Percentiles rank a stretch among this genome's conserved stretches.
phyloP scores from a whole-genome alignment of 2,329 filamentous ascomycete genomes.

The Capronia americana region DNA sequence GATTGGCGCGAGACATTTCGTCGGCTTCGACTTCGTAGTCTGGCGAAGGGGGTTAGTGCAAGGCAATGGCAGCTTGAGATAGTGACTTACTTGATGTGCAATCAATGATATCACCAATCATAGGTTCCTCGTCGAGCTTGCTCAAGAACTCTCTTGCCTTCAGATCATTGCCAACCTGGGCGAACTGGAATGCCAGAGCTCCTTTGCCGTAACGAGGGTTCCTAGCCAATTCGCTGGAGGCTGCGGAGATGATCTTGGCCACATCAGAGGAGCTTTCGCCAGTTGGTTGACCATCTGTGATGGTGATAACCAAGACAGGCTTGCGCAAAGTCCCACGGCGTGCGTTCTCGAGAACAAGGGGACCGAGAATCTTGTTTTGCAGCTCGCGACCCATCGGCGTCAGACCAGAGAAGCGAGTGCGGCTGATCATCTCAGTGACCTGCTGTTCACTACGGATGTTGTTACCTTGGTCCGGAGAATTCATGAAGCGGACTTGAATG shows the following conservation, averaged over 20 bases:
- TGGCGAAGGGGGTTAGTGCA: slow-evolving; percentile 40
- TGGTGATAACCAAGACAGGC: slow-evolving; percentile 69
- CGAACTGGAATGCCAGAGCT: slow-evolving; percentile 71
- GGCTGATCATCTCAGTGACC: slow-evolving; percentile 63
- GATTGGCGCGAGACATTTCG: slow-evolving; percentile 67
- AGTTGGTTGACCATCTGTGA: slow-evolving; percentile 71
- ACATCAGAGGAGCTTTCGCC: slow-evolving; percentile 65
- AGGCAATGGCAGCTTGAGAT: neutral
- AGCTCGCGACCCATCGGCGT: slow-evolving; percentile 71
- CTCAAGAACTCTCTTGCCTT: slow-evolving; percentile 68
- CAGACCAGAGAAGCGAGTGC: slow-evolving; percentile 68
- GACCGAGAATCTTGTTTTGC: slow-evolving; percentile 68
- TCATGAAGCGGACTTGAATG: slow-evolving; percentile 74
- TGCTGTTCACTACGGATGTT: slow-evolving; percentile 64
- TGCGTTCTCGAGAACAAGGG: slow-evolving; percentile 62
- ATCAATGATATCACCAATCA: slow-evolving; percentile 67
- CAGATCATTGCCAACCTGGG: slow-evolving; percentile 71
- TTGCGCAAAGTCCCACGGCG: slow-evolving; percentile 63
- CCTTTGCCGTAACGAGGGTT: slow-evolving; percentile 61
- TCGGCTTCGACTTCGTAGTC: slow-evolving; percentile 72
- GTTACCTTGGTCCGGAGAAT: slow-evolving; percentile 61
- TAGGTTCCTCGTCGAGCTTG: slow-evolving; percentile 68
- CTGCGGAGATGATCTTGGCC: slow-evolving; percentile 63
- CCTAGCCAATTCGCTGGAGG: slow-evolving; percentile 58
- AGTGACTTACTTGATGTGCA: slow-evolving; percentile 70